Evolutionary conservation across 345 rosid genomes (phyloP), one percentile per base, ranked within the genome.

Genomic region (Aethionema arabicum): DNA sequence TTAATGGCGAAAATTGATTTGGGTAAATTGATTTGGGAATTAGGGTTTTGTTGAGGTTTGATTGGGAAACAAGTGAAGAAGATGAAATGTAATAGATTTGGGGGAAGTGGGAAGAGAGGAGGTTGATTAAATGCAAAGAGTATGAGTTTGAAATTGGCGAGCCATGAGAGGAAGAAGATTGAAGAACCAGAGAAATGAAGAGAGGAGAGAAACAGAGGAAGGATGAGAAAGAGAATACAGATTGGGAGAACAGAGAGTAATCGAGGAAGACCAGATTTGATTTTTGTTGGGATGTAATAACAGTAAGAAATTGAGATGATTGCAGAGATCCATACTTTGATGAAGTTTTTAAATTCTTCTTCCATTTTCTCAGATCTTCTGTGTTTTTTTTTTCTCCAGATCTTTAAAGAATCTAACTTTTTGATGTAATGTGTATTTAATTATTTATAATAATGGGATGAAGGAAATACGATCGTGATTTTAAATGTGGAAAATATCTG

Each of bases 71-170:
- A 66, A 65, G 81, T 70, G 39, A 69, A 39, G 66, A 27, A 33
- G 3, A 83, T 62, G 61, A 82, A 82, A 2, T 50, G 61, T 2
- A 77, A 59, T 14, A 40, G 55, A 8, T 27, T 49, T 41, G 38
- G 31, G 6, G 68, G 45, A 14, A 29, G 46, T 43, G 68, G 62
- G 0, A 65, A 68, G 11, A 77, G 72, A 13, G 85, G 82, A 5
- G 72, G 77, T 68, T 57, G 56, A 37, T 65, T 68, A 30, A 77
- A 77, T 15, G 70, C 70, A 32, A 84, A 79, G 56, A 76, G 81
- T 0, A 79, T 54, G 59, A 84, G 83, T 59, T 74, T 81, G 62
- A 79, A 81, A 32, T 65, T 84, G 37, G 79, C 79, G 2, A 76
- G 55, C 82, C 80, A 84, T 31, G 80, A 10, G 10, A 77, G 29